Percentiles rank a stretch among this genome's conserved stretches.
phyloP scores from a whole-genome alignment of 2,329 filamentous ascomycete genomes.

The Aureobasidium sp. region DNA sequence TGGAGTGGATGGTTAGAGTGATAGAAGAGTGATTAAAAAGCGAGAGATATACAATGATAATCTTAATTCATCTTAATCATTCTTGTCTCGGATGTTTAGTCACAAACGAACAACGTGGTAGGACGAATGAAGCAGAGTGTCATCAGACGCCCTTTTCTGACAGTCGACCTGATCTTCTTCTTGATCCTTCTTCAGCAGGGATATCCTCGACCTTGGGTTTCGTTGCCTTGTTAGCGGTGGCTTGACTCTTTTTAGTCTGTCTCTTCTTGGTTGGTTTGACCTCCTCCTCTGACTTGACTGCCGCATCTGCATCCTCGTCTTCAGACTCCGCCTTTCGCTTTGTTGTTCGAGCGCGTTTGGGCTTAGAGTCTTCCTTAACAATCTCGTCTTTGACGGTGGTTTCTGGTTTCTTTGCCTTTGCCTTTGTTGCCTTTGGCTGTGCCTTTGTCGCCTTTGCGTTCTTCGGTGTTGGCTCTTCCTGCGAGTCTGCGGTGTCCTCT shows the following conservation, averaged over 20 bases:
- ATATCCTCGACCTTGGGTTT: background rate
- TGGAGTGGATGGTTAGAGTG: conserved; percentile 38
- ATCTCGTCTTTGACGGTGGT: background rate
- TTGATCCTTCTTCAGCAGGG: background rate
- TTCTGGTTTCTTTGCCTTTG: background rate
- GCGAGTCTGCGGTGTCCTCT: background rate
- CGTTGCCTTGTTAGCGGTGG: background rate
- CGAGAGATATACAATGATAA: too few species aligned
- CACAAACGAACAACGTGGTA: too few species aligned
- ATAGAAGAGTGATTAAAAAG: conserved; percentile 13
- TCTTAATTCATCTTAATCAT: too few species aligned
- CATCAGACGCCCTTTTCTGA: background rate
- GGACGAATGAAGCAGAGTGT: background rate
- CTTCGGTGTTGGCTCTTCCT: conserved; percentile 6
- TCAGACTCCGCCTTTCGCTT: background rate
- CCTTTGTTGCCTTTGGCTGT: background rate
- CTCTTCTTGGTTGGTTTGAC: background rate
- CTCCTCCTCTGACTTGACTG: background rate
- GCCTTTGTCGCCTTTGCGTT: background rate
- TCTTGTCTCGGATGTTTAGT: too few species aligned
- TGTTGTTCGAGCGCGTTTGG: background rate
- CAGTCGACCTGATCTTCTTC: background rate
- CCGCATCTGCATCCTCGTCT: background rate
- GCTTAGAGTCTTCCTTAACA: background rate
- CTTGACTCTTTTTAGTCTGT: background rate